Conservation (phyloP, 2,329 filamentous ascomycete species). For the Tolypocladium guangdongense region DNA sequence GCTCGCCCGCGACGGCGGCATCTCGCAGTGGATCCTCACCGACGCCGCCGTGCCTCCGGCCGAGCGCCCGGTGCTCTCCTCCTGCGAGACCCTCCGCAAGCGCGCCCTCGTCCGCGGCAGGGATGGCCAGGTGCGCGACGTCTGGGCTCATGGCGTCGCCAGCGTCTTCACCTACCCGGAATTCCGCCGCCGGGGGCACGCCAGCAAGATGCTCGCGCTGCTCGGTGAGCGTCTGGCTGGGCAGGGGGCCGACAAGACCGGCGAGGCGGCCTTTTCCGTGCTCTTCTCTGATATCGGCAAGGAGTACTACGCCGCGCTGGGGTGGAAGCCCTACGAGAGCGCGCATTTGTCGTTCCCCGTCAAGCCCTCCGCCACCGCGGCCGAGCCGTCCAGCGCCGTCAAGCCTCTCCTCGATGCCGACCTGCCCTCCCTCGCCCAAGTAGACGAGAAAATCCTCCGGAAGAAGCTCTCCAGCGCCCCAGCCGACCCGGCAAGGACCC, state of each 20-base stretch:
- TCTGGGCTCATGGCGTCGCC: slow-evolving; percentile 61
- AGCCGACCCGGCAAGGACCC: slow-evolving; percentile 13
- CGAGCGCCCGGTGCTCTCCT: slow-evolving; percentile 44
- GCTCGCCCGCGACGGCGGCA: slow-evolving; percentile 45
- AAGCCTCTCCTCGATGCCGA: slow-evolving; percentile 45
- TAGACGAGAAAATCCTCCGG: slow-evolving; percentile 54
- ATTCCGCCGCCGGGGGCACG: slow-evolving; percentile 64
- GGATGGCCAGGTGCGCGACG: slow-evolving; percentile 32
- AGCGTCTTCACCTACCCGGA: slow-evolving; percentile 66
- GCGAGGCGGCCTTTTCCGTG: slow-evolving; percentile 53
- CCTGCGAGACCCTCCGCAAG: slow-evolving; percentile 55
- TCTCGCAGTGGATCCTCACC: slow-evolving; percentile 56
- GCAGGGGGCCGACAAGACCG: slow-evolving; percentile 13
- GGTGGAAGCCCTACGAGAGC: slow-evolving; percentile 68
- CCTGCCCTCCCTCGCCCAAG: slow-evolving; percentile 48
- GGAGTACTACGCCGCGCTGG: slow-evolving; percentile 64
- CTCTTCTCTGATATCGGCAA: slow-evolving; percentile 83
- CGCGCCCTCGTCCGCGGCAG: slow-evolving; percentile 35
- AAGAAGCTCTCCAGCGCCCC: slow-evolving; percentile 30
- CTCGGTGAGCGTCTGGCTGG: slow-evolving; percentile 34
- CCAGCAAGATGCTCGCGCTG: slow-evolving; percentile 61
- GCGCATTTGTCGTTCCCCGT: slow-evolving; percentile 54
- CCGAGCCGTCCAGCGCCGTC: slow-evolving; percentile 15
- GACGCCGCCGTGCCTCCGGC: slow-evolving; percentile 25
- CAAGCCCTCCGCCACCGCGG: slow-evolving; percentile 12